phyloP scores from a whole-genome alignment of 371 early-diverging fungal genomes.

The Encephalitozoon intestinalis region DNA sequence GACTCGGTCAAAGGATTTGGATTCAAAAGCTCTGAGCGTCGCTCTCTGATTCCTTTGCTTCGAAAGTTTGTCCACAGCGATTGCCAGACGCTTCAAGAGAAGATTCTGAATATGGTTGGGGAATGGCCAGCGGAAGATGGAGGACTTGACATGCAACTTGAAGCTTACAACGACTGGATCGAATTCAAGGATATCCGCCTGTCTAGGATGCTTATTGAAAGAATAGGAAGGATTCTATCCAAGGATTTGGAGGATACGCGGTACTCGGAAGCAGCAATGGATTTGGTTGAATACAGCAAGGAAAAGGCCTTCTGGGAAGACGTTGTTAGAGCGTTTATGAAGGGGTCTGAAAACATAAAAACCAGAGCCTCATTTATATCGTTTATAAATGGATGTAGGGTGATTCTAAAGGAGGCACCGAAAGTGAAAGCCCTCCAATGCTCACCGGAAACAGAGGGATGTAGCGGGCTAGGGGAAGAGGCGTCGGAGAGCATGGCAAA shows the following conservation, averaged over 20 bases:
- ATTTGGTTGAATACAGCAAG: not conserved
- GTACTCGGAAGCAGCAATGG: not conserved
- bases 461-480: not conserved
- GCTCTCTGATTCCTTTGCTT: not conserved
- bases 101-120: not conserved
- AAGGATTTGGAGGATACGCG: not conserved
- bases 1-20: not conserved
- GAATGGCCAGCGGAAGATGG: not conserved
- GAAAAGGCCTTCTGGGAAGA: not conserved
- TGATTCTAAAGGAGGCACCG: not conserved
- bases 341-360: not conserved
- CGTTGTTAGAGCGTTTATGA: not conserved
- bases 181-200: not conserved
- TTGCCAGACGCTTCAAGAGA: not conserved
- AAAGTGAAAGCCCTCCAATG: not conserved
- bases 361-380: not conserved
- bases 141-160: not conserved
- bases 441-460: not conserved
- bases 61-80: not conserved
- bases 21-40: not conserved
- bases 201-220: constrained; percentile 1
- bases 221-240: not conserved
- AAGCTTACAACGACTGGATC: not conserved
- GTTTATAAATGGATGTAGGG: not conserved
- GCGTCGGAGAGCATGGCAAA: not conserved